Conservation (phyloP, 257 asterid species). For the Thymus mandschuricus region DNA sequence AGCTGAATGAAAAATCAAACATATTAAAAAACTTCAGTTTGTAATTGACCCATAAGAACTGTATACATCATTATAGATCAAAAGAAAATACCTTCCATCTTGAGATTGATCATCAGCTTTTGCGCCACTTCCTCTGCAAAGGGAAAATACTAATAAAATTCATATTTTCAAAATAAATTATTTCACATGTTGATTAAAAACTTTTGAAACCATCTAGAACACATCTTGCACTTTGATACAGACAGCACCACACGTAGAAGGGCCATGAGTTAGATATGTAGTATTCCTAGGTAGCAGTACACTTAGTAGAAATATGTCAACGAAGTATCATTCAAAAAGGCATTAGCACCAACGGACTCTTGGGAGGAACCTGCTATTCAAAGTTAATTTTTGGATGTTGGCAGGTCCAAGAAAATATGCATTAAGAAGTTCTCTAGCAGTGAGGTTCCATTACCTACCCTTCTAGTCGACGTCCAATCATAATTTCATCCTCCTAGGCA, state of each 20-base stretch:
- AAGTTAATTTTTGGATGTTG: neutral
- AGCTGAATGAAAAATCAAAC: conserved; percentile 41
- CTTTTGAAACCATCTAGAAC: neutral
- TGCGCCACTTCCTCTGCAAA: conserved; percentile 70
- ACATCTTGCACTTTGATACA: neutral
- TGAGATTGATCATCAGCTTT: conserved; percentile 75
- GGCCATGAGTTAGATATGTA: conserved; percentile 1
- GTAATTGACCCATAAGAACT: conserved; percentile 23
- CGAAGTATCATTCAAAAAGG: conserved; percentile 7
- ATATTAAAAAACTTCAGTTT: neutral
- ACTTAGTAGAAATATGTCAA: conserved; percentile 1
- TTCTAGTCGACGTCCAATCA: conserved; percentile 9
- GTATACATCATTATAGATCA: conserved; percentile 3
- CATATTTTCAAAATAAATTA: neutral
- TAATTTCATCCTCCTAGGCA: neutral
- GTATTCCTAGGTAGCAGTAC: neutral
- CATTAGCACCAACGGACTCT: neutral
- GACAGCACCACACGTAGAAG: conserved; percentile 9
- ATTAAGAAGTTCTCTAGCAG: neutral
- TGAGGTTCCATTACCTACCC: conserved; percentile 15
- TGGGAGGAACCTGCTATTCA: conserved; percentile 14
- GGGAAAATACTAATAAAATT: neutral
- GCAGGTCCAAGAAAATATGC: conserved; percentile 12
- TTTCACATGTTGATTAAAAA: neutral
- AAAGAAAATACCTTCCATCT: conserved; percentile 75